phyloP scores from a whole-genome alignment of 2,329 filamentous ascomycete genomes.

The Monilinia fructicola region DNA sequence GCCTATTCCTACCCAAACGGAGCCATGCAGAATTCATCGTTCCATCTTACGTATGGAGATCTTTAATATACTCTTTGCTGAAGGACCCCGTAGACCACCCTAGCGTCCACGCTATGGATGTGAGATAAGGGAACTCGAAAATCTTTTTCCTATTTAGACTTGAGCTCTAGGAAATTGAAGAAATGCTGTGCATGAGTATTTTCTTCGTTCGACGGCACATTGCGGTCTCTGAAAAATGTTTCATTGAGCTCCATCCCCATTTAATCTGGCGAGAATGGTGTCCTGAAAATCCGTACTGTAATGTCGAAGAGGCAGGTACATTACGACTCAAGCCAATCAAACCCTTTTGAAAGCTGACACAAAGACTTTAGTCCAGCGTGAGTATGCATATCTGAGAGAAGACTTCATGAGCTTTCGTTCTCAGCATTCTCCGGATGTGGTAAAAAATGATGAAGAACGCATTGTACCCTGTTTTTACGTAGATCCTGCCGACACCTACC shows the following conservation, averaged over 20 bases:
- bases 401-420: too few relatives aligned
- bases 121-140: background rate
- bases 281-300: background rate
- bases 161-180: background rate
- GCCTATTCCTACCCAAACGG: background rate
- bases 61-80: background rate
- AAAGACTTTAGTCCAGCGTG: too few relatives aligned
- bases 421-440: too few relatives aligned
- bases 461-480: too few relatives aligned
- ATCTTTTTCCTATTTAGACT: background rate
- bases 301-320: too few relatives aligned
- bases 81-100: background rate
- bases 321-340: too few relatives aligned
- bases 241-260: background rate
- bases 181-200: background rate
- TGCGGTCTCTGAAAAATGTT: background rate
- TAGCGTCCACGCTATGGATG: background rate
- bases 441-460: too few relatives aligned
- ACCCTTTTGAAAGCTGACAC: too few relatives aligned
- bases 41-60: background rate
- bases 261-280: background rate
- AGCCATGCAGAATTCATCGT: background rate
- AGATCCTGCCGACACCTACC: too few relatives aligned
- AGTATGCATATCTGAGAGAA: too few relatives aligned
- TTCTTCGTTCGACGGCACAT: background rate